Evolutionary conservation across 371 early-diverging fungal species (phyloP).

Genomic region (Mucor racemosus): DNA sequence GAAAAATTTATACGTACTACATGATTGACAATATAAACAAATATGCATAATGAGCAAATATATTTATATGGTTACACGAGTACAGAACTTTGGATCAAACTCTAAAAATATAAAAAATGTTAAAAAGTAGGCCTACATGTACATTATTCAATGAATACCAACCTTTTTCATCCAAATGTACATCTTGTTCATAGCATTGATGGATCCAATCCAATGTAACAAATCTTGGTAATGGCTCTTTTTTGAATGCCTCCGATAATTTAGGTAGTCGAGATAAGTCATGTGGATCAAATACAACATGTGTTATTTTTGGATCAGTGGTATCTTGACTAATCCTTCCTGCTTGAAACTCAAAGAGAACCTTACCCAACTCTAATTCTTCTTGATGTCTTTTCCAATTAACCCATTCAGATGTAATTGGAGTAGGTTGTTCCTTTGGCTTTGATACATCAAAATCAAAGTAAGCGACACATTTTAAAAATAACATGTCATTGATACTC

Average conservation of each 20-base stretch:
- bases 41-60: not conserved
- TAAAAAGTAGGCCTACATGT: not conserved
- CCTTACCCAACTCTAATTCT: slow-evolving; percentile 12
- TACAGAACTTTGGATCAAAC: not conserved
- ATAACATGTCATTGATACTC: slow-evolving; percentile 36
- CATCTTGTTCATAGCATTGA: not conserved
- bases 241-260: slow-evolving; percentile 22
- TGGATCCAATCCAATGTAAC: slow-evolving; percentile 26
- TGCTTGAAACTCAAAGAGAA: slow-evolving; percentile 30
- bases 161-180: not conserved
- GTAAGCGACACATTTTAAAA: slow-evolving; percentile 32
- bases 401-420: slow-evolving; percentile 26
- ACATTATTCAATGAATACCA: not conserved
- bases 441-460: slow-evolving; percentile 25
- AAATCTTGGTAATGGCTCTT: slow-evolving; percentile 29
- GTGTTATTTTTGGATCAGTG: slow-evolving; percentile 27
- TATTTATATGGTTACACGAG: not conserved
- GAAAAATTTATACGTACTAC: not conserved
- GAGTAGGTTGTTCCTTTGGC: not conserved
- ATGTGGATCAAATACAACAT: slow-evolving; percentile 36
- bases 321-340: slow-evolving; percentile 17
- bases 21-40: too few relatives aligned
- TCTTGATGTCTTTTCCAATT: slow-evolving; percentile 26
- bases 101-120: not conserved
- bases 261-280: slow-evolving; percentile 20